Evolutionary conservation across 108 stramenopile genomes (phyloP).

Genomic region (Stephanodiscus minutulus): DNA sequence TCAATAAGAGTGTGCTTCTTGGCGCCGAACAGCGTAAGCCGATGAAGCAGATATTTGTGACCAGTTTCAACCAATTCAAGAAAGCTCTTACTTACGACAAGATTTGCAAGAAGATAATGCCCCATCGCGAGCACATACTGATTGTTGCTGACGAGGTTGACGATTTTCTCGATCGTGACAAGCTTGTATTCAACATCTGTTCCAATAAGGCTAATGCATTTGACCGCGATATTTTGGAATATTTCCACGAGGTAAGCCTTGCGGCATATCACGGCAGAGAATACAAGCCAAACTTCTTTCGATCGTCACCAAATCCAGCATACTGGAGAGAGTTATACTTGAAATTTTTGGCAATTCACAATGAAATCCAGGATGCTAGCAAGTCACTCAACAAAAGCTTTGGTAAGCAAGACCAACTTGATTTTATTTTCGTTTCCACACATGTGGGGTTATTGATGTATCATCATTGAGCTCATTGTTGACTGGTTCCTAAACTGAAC

Average conservation of each 20-base stretch:
- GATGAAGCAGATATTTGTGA: conserved; percentile 57
- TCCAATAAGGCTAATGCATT: conserved; percentile 57
- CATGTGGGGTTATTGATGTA: neutral
- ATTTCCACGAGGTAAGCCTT: conserved; percentile 41
- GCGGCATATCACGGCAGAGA: conserved; percentile 44
- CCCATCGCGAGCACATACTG: conserved; percentile 56
- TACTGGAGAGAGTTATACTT: conserved; percentile 52
- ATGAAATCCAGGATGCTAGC: conserved; percentile 59
- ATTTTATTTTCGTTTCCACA: neutral
- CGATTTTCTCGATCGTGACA: conserved; percentile 58
- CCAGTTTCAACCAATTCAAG: conserved; percentile 63
- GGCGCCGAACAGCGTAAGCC: conserved; percentile 4
- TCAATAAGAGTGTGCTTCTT: conserved; percentile 38
- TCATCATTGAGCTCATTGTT: conserved; percentile 2
- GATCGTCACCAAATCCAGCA: conserved; percentile 42
- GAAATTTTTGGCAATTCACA: conserved; percentile 51
- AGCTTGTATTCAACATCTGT: conserved; percentile 66
- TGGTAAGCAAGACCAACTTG: conserved; percentile 18
- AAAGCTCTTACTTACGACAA: conserved; percentile 60
- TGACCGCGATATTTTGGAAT: conserved; percentile 41
- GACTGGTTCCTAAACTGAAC: neutral
- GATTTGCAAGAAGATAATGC: conserved; percentile 53
- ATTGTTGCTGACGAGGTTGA: conserved; percentile 59
- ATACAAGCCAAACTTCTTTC: conserved; percentile 16
- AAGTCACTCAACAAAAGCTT: conserved; percentile 62